phyloP scores from a whole-genome alignment of 495 filamentous ascomycete species.

The Tetracladium setigerum region DNA sequence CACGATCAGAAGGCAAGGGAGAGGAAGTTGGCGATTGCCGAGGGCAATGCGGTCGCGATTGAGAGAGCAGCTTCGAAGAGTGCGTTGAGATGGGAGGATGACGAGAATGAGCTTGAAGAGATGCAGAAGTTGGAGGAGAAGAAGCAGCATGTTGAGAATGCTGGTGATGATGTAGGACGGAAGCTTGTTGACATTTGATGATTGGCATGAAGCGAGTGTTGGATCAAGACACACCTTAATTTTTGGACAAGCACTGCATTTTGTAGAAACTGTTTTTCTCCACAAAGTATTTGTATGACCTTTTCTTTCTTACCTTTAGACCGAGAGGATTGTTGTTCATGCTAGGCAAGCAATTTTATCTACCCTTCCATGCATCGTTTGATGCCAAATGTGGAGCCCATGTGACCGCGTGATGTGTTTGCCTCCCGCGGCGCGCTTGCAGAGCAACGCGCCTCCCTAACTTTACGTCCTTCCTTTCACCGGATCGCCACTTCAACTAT shows the following conservation, averaged over 20 bases:
- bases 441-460: neutral
- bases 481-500: neutral
- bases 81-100: conserved; percentile 18
- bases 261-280: too few relatives aligned
- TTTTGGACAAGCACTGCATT: too few relatives aligned
- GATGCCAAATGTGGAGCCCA: neutral
- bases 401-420: neutral
- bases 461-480: neutral
- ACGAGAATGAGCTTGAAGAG: neutral
- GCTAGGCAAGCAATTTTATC: too few relatives aligned
- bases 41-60: neutral
- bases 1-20: conserved; percentile 1
- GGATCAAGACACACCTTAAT: too few relatives aligned
- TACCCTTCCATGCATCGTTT: neutral
- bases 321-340: too few relatives aligned
- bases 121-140: neutral
- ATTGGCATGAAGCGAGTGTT: too few relatives aligned
- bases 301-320: too few relatives aligned
- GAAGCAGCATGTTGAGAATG: conserved; percentile 1
- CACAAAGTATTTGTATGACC: too few relatives aligned
- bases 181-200: conserved; percentile 19
- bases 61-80: conserved; percentile 12
- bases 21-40: conserved; percentile 14
- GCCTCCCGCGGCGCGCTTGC: neutral
- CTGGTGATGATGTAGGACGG: neutral